Conservation (phyloP, 768 basidiomycete genomes). For the Suillus bovinus region DNA sequence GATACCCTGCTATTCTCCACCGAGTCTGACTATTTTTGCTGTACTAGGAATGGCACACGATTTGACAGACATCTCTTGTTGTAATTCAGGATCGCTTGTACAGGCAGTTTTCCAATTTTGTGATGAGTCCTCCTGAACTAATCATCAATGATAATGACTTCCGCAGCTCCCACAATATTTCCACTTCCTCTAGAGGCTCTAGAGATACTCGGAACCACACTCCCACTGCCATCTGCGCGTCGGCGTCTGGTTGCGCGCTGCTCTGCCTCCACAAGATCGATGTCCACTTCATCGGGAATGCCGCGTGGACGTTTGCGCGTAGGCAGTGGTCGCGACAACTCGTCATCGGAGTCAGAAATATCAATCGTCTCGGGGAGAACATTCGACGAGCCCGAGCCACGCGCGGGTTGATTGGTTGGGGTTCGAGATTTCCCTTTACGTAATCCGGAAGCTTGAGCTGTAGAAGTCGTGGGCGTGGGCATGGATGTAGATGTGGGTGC, state of each 20-base stretch:
- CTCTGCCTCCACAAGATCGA: constrained; percentile 34
- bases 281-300: constrained; percentile 23
- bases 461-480: neutral
- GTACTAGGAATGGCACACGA: too few species aligned
- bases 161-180: constrained; percentile 23
- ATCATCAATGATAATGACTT: constrained; percentile 49
- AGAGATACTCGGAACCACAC: constrained; percentile 6
- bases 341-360: constrained; percentile 35
- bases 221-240: constrained; percentile 20
- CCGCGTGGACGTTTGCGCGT: constrained; percentile 37
- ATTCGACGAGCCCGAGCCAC: constrained; percentile 15
- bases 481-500: neutral
- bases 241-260: constrained; percentile 23
- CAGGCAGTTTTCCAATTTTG: too few species aligned
- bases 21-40: too few species aligned
- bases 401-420: constrained; percentile 8
- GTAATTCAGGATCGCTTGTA: too few species aligned
- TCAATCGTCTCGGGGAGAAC: constrained; percentile 24
- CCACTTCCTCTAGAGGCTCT: constrained; percentile 6
- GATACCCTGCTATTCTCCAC: too few species aligned
- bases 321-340: constrained; percentile 12
- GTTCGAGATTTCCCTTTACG: constrained; percentile 40
- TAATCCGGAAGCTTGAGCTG: constrained; percentile 1
- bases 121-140: constrained; percentile 15
- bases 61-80: too few species aligned